Conservation (phyloP, 805 yeast genomes). For the Kodamaea sagamina region DNA sequence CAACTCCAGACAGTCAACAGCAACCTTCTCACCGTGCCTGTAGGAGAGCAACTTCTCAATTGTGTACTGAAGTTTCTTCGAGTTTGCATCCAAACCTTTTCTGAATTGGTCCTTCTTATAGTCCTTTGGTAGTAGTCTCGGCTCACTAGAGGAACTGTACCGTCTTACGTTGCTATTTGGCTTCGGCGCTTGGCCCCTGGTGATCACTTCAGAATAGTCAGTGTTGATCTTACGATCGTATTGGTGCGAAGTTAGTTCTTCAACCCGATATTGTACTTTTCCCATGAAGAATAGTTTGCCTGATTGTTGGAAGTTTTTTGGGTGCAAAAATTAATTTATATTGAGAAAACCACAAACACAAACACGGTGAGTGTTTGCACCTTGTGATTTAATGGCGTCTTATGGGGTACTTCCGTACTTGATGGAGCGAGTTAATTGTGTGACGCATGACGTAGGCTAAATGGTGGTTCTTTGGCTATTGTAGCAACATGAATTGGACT, state of each 20-base stretch:
- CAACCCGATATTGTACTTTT: neutral
- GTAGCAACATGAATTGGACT: too few species aligned
- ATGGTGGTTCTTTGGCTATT: too few species aligned
- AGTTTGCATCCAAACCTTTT: too few species aligned
- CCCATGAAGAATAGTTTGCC: neutral
- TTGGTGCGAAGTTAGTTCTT: neutral
- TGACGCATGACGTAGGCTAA: too few species aligned
- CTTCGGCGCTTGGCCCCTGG: neutral
- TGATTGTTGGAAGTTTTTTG: neutral
- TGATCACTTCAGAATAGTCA: neutral
- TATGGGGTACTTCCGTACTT: too few species aligned
- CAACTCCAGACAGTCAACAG: constrained; percentile 3
- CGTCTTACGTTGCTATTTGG: neutral
- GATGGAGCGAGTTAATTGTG: too few species aligned
- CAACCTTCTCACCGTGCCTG: neutral
- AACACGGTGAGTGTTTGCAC: too few species aligned
- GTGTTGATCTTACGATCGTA: neutral
- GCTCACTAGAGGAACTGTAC: too few species aligned
- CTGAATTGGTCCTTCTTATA: too few species aligned
- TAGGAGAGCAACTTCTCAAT: constrained; percentile 1
- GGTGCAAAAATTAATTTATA: constrained; percentile 10
- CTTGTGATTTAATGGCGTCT: too few species aligned
- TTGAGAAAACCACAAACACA: neutral
- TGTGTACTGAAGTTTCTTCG: neutral
- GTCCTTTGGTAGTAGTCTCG: too few species aligned